Evolutionary conservation across 768 basidiomycete species (phyloP).

Genomic region (Coprinopsis cinerea): DNA sequence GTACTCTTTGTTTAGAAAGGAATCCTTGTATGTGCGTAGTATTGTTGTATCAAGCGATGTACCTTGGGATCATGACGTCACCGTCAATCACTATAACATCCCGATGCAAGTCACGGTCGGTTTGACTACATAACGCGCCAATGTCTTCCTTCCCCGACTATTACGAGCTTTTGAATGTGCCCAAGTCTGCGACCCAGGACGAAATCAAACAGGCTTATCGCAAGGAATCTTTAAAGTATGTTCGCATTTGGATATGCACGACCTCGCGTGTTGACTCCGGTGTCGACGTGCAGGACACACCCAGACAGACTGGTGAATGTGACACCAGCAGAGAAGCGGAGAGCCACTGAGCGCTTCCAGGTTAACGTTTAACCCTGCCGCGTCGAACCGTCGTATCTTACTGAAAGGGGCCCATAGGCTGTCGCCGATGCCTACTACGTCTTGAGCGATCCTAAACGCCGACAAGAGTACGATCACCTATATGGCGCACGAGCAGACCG

Average conservation of each 20-base stretch:
- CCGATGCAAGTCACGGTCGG: no score
- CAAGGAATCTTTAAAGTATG: conserved; percentile 68
- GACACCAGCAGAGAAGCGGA: conserved; percentile 60
- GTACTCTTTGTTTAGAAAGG: not conserved
- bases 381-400: not conserved
- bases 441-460: conserved; percentile 70
- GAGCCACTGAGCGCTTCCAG: conserved; percentile 83
- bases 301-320: conserved; percentile 78
- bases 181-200: conserved; percentile 55
- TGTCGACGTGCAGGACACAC: conserved; percentile 57
- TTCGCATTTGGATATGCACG: conserved; percentile 4
- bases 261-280: conserved; percentile 9
- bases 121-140: conserved; percentile 23
- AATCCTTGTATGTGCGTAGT: not conserved
- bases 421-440: conserved; percentile 95
- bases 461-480: conserved; percentile 66
- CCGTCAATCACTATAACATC: no score
- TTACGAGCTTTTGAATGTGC: conserved; percentile 56
- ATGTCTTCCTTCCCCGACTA: conserved; percentile 83
- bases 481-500: conserved; percentile 54
- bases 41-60: no score
- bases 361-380: no score
- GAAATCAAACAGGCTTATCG: conserved; percentile 76
- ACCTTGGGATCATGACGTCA: no score
- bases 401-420: conserved; percentile 37